Conservation (phyloP, 345 rosid genomes). For the Lepidium africanum region DNA sequence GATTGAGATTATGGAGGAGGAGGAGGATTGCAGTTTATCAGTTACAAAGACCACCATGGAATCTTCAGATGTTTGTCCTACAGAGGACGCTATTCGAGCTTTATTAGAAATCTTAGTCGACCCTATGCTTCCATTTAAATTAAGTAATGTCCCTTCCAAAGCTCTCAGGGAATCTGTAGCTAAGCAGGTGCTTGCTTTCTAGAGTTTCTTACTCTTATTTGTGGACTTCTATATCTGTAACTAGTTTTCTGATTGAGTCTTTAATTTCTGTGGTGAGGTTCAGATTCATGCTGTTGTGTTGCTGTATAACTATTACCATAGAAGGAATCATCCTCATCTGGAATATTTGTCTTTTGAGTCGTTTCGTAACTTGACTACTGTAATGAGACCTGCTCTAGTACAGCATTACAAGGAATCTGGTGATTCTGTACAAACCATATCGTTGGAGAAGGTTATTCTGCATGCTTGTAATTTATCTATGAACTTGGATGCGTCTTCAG, state of each 20-base stretch:
- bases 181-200: constrained; percentile 47
- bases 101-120: constrained; percentile 58
- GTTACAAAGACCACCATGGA: constrained; percentile 17
- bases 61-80: constrained; percentile 38
- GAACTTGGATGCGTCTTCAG: constrained; percentile 43
- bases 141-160: constrained; percentile 30
- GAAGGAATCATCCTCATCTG: constrained; percentile 45
- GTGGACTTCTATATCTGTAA: neutral
- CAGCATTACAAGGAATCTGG: constrained; percentile 40
- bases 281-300: constrained; percentile 74
- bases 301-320: constrained; percentile 65
- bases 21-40: neutral
- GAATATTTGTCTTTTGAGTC: constrained; percentile 45
- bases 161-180: constrained; percentile 44
- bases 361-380: constrained; percentile 56
- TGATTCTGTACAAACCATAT: constrained; percentile 38
- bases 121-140: constrained; percentile 49
- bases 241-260: neutral
- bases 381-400: constrained; percentile 42
- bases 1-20: constrained; percentile 11
- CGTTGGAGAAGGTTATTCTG: constrained; percentile 47
- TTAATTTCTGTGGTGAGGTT: too few species aligned
- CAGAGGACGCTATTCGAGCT: constrained; percentile 58
- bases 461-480: constrained; percentile 60
- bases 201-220: neutral